Evolutionary conservation across 106 monocot species (phyloP), one percentile per base, ranked within the genome.

Genomic region (Dioscorea dumetorum): DNA sequence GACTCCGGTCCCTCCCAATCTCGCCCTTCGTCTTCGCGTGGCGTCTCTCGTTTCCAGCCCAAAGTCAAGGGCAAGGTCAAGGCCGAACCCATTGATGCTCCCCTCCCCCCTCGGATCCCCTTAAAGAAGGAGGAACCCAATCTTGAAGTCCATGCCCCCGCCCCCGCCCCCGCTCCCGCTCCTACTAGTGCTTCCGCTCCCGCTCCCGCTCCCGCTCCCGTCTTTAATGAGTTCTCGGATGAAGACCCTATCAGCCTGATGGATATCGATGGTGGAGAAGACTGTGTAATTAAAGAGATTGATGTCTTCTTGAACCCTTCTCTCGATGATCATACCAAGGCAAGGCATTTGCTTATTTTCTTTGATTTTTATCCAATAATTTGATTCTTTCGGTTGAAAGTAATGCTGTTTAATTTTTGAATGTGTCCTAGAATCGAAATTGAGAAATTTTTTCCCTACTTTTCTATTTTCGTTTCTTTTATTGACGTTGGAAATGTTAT

Each of bases 281-380:
- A 85, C 62, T 57, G 20, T 12, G 83, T 85, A 31, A 69, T 85
- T 22, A 69, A 83, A 51, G 90, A 90, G 80, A 85, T 90, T 50
- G 83, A 83, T 19, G 76, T 90, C 4, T 83, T 83, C 80, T 75
- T 83, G 17, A 80, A 66, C 6, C 77, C 80, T 20, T 70, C 64
- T 12, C 60, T 78, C n/a, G 85, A 83, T n/a, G 61, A 78, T 9
- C 69, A 81, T 49, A 73, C 75, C 12, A 49, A 63, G 66, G 90
- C 83, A 60, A 49, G 9, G 10, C 41, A 41, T 41, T 41, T 6
- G 41, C 41, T 6, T 41, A 41, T 41, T 41, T 41, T 41, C 6
- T 41, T 41, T 41, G 1, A 6, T 41, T 41, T 41, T 41, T 1
- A 41, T 6, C 0, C 41, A 41, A 10, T 6, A n/a, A 8, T 41